Percentiles rank a stretch among this genome's conserved stretches.
These are phyloP conservation scores for Xylariomycetidae sp. DNA, from an alignment of 2,329 filamentous ascomycete species.

Conservation along the genomic window DNA sequence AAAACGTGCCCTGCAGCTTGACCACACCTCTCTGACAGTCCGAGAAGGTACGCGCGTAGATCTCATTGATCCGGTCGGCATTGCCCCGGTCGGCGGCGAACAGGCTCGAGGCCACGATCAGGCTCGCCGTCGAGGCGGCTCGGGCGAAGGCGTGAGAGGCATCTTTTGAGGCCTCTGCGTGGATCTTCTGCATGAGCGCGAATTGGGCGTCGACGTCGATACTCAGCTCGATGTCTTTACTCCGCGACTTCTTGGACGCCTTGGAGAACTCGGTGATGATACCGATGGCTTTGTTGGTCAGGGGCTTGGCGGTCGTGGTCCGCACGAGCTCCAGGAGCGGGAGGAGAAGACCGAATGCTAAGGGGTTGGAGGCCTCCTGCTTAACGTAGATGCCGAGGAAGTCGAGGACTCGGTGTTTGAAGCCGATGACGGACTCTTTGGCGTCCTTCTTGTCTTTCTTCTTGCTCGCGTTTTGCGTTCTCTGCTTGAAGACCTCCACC, in stretches of 20 bases:
- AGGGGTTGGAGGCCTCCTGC: conserved; percentile 63
- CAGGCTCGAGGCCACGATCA: conserved; percentile 62
- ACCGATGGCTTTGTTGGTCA: conserved; percentile 68
- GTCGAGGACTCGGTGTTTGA: conserved; percentile 91
- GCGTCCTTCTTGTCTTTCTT: conserved; percentile 86
- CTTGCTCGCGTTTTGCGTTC: conserved; percentile 61
- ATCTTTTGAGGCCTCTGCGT: conserved; percentile 60
- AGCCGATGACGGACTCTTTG: conserved; percentile 83
- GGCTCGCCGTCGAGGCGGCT: conserved; percentile 68
- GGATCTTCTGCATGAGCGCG: conserved; percentile 60
- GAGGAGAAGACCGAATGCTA: conserved; percentile 66
- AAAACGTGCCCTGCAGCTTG: conserved; percentile 61
- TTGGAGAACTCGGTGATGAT: conserved; percentile 70
- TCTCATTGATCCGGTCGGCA: conserved; percentile 51
- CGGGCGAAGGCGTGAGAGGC: conserved; percentile 66
- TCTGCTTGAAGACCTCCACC: conserved; percentile 77
- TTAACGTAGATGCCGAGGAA: conserved; percentile 81
- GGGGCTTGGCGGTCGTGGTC: conserved; percentile 70
- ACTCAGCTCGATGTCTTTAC: conserved; percentile 32
- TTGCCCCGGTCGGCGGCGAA: conserved; percentile 48
- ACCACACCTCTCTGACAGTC: conserved; percentile 54
- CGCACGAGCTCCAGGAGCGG: conserved; percentile 74
- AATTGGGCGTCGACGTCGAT: conserved; percentile 42
- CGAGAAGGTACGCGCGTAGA: conserved; percentile 61
- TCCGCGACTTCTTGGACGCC: conserved; percentile 53